A percentile compares a stretch with the other conserved stretches of the same genome.
These are phyloP conservation scores for Ephemerocybe angulata DNA, from an alignment of 768 basidiomycete species.

Conservation along the genomic window DNA sequence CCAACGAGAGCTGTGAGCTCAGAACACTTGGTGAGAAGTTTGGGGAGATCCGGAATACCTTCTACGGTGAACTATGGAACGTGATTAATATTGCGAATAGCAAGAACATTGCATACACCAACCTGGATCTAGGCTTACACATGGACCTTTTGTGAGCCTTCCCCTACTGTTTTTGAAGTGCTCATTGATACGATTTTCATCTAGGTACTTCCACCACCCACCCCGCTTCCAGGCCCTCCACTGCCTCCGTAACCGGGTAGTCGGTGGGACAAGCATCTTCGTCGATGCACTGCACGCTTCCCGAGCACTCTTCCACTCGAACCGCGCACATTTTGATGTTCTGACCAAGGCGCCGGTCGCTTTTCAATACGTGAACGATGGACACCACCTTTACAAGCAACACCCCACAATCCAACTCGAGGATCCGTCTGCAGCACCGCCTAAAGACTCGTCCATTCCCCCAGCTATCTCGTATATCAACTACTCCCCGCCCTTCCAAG, in stretches of 20 bases:
- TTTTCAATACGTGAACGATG: conserved; percentile 91
- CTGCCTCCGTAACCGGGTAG: conserved; percentile 79
- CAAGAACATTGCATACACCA: conserved; percentile 93
- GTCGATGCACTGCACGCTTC: conserved; percentile 77
- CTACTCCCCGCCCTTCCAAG: conserved; percentile 95
- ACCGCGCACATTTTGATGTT: conserved; percentile 51
- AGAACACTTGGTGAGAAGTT: conserved; percentile 61
- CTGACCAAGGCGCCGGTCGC: conserved; percentile 67
- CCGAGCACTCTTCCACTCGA: conserved; percentile 38
- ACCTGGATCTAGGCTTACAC: conserved; percentile 82
- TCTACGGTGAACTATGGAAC: conserved; percentile 89
- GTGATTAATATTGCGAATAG: conserved; percentile 73
- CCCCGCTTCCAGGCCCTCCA: conserved; percentile 93
- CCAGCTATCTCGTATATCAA: conserved; percentile 63
- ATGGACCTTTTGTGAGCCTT: conserved; percentile 83
- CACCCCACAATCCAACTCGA: conserved; percentile 76
- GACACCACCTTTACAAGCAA: conserved; percentile 68
- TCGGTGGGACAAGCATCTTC: conserved; percentile 83
- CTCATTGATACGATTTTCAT: not conserved
- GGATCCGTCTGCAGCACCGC: conserved; percentile 14
- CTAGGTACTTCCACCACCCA: conserved; percentile 86
- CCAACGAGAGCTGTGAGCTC: conserved; percentile 61
- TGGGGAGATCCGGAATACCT: conserved; percentile 78
- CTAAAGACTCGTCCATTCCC: conserved; percentile 11
- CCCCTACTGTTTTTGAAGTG: not conserved